phyloP scores from a whole-genome alignment of 495 filamentous ascomycete genomes.

The Staphylotrichum longicolle region DNA sequence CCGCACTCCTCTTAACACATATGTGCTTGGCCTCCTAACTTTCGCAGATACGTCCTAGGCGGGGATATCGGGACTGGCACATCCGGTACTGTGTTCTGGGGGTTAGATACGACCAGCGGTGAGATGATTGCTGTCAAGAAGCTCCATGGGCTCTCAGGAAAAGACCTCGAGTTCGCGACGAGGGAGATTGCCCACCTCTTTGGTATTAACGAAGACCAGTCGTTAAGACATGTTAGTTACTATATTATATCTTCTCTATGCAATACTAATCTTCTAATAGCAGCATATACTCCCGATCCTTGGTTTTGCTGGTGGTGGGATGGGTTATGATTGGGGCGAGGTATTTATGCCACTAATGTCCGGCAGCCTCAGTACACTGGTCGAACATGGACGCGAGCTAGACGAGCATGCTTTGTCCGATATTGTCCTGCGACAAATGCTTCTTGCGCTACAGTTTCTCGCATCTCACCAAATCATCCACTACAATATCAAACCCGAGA shows the following conservation, averaged over 20 bases:
- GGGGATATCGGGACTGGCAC: slow-evolving; percentile 31
- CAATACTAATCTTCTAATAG: slow-evolving; percentile 12
- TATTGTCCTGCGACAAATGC: slow-evolving; percentile 34
- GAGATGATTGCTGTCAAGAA: slow-evolving; percentile 35
- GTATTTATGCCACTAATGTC: slow-evolving; percentile 38
- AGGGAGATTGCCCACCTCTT: slow-evolving; percentile 32
- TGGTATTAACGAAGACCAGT: slow-evolving; percentile 27
- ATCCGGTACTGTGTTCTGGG: slow-evolving; percentile 34
- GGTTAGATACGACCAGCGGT: slow-evolving; percentile 28
- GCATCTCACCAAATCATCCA: slow-evolving; percentile 62
- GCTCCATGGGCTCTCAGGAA: slow-evolving; percentile 34
- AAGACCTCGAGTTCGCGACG: slow-evolving; percentile 32
- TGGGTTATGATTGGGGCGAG: slow-evolving; percentile 27
- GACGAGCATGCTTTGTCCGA: slow-evolving; percentile 15
- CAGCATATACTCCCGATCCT: slow-evolving; percentile 34
- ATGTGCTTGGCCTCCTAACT: no score
- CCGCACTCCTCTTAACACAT: no score
- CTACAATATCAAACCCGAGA: slow-evolving; percentile 78
- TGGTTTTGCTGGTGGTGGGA: slow-evolving; percentile 21
- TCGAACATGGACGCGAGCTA: not conserved
- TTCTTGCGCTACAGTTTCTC: slow-evolving; percentile 36
- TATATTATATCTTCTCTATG: not conserved
- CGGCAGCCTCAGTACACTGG: slow-evolving; percentile 32
- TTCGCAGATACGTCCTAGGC: slow-evolving; percentile 29
- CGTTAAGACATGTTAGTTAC: slow-evolving; percentile 33